phyloP scores from a whole-genome alignment of 2,329 filamentous ascomycete species.

The Dryadomyces quercivorus region DNA sequence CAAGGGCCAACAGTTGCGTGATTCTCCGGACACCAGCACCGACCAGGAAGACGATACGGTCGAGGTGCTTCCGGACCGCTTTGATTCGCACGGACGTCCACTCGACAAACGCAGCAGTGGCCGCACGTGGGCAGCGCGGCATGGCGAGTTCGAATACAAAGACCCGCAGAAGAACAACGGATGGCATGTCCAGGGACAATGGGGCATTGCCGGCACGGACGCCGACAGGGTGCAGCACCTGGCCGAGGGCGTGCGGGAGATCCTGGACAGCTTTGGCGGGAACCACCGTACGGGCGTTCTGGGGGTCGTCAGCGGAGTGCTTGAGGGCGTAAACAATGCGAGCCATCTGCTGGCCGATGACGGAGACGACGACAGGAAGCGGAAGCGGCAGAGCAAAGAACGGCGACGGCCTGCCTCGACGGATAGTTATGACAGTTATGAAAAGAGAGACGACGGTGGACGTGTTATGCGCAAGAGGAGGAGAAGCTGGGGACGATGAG shows the following conservation, averaged over 20 bases:
- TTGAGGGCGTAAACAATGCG: slow-evolving; percentile 10
- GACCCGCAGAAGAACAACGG: slow-evolving; percentile 17
- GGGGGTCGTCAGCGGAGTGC: slow-evolving; percentile 17
- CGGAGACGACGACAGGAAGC: slow-evolving; percentile 10
- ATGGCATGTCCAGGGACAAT: slow-evolving; percentile 27
- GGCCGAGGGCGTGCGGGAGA: slow-evolving; percentile 13
- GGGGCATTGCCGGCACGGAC: slow-evolving; percentile 33
- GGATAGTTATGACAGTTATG: background rate
- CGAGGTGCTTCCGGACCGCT: slow-evolving; percentile 34
- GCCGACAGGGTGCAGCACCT: slow-evolving; percentile 26
- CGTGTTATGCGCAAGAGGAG: slow-evolving; percentile 4
- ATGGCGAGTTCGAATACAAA: slow-evolving; percentile 30
- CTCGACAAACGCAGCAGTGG: slow-evolving; percentile 17
- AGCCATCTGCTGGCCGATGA: slow-evolving; percentile 3
- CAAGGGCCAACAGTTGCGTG: slow-evolving; percentile 19
- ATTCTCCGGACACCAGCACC: no score
- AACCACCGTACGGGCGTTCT: slow-evolving; percentile 14
- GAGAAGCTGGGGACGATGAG: slow-evolving; percentile 5
- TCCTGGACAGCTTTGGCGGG: slow-evolving; percentile 18
- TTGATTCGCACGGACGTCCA: slow-evolving; percentile 30
- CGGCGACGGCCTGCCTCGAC: background rate
- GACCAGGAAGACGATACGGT: slow-evolving; percentile 22
- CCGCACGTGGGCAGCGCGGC: slow-evolving; percentile 21
- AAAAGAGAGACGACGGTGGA: background rate
- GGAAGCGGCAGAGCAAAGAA: slow-evolving; percentile 8